Evolutionary conservation across 1,284 basidiomycete genomes (phyloP), one percentile per base, ranked within the genome.

Genomic region (Ceratobasidium sp.): DNA sequence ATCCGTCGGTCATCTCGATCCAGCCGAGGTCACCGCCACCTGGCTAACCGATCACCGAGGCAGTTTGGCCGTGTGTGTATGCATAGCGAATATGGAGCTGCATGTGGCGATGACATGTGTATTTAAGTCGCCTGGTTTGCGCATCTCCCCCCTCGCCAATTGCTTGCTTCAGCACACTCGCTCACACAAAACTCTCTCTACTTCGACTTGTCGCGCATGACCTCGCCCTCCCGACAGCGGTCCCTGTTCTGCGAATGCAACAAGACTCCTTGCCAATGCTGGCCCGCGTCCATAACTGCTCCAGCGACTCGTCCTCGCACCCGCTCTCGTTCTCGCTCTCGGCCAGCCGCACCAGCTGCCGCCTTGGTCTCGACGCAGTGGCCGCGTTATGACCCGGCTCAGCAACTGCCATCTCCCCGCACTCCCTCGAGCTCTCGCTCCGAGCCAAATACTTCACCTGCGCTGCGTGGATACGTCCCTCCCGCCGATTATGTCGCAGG

Each of bases 201-300:
- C 37, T n/a, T 43, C 34, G n/a, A 62, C 11, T 44, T 40, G 19
- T 43, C 22, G 40, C 61, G 40, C 61, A 62, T 62, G 61, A 62
- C 61, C 34, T 69, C 68, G 17, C 56, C 56, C 15, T 57, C 68
- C 29, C 52, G 40, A 22, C 68, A 71, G 25, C 59, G 71, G 0
- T 54, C 59, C 3, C 49, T 64, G 32, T 54, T 74, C 61, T 54
- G 59, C 61, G 37, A 64, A 49, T 54, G 59, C 71, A 64, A 40
- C 61, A 54, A 54, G 59, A 43, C 71, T 46, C 46, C 61, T 52
- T 64, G 49, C 43, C 44, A 40, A 37, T 64, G 49, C 59, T 54
- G 59, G 59, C 61, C 59, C 2, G 34, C 71, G 44, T 34, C 46
- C 13, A 11, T 54, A 22, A 22, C 43, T 34, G 11, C 49, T 44